Evolutionary conservation across 2,329 filamentous ascomycete species (phyloP).

Genomic region (Alternaria brassicicola): DNA sequence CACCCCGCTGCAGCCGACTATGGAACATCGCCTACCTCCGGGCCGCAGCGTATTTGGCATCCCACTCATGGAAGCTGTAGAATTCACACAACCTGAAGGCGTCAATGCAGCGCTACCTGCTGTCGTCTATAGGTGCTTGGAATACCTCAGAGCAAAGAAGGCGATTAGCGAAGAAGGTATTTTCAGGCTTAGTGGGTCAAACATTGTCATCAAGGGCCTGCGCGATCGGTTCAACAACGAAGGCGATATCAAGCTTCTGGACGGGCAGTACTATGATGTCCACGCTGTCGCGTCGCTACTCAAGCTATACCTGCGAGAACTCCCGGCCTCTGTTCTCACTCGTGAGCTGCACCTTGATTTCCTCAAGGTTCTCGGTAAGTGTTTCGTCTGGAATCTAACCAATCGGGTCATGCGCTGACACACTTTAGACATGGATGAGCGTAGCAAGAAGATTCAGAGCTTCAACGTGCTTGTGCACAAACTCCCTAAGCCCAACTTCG

Average conservation of each 20-base stretch:
- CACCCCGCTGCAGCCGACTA: slow-evolving; percentile 23
- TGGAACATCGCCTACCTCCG: slow-evolving; percentile 47
- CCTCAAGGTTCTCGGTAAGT: slow-evolving; percentile 71
- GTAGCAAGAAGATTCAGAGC: slow-evolving; percentile 75
- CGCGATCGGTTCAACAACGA: slow-evolving; percentile 93
- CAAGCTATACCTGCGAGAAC: slow-evolving; percentile 90
- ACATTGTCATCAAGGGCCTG: slow-evolving; percentile 87
- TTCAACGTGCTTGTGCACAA: slow-evolving; percentile 79
- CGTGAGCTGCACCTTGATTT: slow-evolving; percentile 90
- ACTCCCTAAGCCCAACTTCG: slow-evolving; percentile 79
- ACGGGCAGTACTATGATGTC: slow-evolving; percentile 89
- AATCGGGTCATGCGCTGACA: slow-evolving; percentile 24
- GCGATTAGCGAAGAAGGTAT: slow-evolving; percentile 90
- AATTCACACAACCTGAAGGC: slow-evolving; percentile 75
- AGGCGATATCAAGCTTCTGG: slow-evolving; percentile 87
- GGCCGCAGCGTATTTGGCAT: slow-evolving; percentile 77
- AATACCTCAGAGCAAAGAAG: slow-evolving; percentile 84
- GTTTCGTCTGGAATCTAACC: neutral
- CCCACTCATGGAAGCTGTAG: slow-evolving; percentile 82
- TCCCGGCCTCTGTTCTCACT: slow-evolving; percentile 89
- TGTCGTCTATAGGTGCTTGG: slow-evolving; percentile 93
- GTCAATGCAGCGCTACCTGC: slow-evolving; percentile 80
- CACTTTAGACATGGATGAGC: slow-evolving; percentile 70
- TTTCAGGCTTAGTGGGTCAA: slow-evolving; percentile 96
- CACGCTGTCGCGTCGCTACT: slow-evolving; percentile 93